Conservation (phyloP, 116 monocot species). For the Dioscorea cayenensis region DNA sequence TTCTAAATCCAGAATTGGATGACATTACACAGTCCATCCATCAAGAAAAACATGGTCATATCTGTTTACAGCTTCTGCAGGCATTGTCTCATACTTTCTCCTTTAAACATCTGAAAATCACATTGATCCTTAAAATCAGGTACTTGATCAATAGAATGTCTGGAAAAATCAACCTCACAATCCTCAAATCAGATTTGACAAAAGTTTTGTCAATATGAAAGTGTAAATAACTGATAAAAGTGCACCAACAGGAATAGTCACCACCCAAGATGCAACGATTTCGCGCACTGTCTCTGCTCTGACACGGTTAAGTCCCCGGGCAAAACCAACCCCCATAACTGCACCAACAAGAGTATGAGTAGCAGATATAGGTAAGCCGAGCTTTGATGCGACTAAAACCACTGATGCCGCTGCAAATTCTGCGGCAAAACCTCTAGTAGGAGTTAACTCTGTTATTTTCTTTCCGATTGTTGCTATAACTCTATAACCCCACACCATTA, state of each 20-base stretch:
- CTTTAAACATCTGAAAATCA: no score
- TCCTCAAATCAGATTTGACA: constrained; percentile 10
- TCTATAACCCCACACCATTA: constrained; percentile 93
- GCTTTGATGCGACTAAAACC: constrained; percentile 81
- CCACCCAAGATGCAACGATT: constrained; percentile 78
- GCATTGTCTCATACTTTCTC: no score
- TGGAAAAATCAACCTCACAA: no score
- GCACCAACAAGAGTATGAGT: constrained; percentile 96
- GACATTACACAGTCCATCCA: no score
- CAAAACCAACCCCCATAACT: constrained; percentile 96
- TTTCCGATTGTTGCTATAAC: constrained; percentile 97
- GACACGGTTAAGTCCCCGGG: constrained; percentile 81
- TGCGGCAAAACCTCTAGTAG: constrained; percentile 90
- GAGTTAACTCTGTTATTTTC: constrained; percentile 94
- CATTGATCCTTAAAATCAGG: no score
- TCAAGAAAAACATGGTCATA: no score
- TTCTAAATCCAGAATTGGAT: no score
- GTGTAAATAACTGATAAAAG: constrained; percentile 71
- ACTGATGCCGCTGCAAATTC: constrained; percentile 98
- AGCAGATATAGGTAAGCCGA: constrained; percentile 90
- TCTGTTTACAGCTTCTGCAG: no score
- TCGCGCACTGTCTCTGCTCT: constrained; percentile 75
- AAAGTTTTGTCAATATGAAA: constrained; percentile 51
- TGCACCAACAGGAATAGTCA: constrained; percentile 90
- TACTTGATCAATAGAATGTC: no score